phyloP scores from a whole-genome alignment of 148 eudicot genomes.

The Pouteria glomerata region DNA sequence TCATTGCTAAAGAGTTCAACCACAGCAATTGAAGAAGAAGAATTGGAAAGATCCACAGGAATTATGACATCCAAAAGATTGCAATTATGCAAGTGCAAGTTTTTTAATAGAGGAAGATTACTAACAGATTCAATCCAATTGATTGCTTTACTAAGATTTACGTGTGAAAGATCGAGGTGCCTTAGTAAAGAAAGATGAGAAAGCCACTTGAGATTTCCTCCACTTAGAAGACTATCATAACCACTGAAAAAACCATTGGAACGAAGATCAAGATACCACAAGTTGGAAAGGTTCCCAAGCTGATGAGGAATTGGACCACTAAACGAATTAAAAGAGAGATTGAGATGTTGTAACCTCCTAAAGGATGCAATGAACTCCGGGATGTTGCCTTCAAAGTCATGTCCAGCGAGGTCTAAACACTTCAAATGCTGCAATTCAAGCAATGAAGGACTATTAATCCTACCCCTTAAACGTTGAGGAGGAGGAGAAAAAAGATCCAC shows the following conservation, averaged over 20 bases:
- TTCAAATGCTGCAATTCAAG: no score
- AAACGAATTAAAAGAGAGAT: conserved; percentile 1
- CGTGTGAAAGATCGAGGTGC: conserved; percentile 11
- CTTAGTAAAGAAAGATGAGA: no score
- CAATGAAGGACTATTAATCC: not conserved
- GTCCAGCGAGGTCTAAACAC: conserved; percentile 2
- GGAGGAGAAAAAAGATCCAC: no score
- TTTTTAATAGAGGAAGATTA: no score
- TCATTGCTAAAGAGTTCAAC: not conserved
- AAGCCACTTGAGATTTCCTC: no score
- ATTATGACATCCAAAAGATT: not conserved
- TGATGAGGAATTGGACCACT: not conserved
- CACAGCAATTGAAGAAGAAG: not conserved
- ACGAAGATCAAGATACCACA: not conserved
- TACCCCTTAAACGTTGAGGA: not conserved
- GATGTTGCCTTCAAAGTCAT: not conserved
- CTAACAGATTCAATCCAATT: conserved; percentile 16
- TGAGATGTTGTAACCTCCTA: conserved; percentile 8
- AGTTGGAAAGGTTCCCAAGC: conserved; percentile 12
- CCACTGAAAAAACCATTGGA: not conserved
- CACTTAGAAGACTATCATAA: conserved; percentile 5
- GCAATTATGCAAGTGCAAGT: not conserved
- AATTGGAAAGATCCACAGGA: not conserved
- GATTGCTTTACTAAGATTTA: conserved; percentile 1
- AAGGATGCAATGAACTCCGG: conserved; percentile 20